phyloP scores from a whole-genome alignment of 2,329 filamentous ascomycete genomes.

The Calonectria honghensis region DNA sequence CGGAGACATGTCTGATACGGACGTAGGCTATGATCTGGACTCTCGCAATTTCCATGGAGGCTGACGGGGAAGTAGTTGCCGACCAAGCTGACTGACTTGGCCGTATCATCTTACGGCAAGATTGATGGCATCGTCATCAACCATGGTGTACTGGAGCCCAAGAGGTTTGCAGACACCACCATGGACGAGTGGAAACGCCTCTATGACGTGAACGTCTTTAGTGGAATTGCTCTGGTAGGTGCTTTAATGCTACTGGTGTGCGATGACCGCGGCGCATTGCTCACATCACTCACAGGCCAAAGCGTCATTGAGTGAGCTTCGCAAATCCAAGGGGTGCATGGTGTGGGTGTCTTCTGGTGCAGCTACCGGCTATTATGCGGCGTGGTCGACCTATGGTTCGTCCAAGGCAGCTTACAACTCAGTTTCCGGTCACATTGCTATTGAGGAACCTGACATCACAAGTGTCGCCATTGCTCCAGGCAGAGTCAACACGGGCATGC shows the following conservation, averaged over 20 bases:
- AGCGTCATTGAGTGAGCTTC: constrained; percentile 81
- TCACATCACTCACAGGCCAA: constrained; percentile 73
- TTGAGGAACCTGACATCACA: constrained; percentile 86
- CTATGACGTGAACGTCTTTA: constrained; percentile 93
- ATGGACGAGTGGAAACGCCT: constrained; percentile 83
- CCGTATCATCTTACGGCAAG: constrained; percentile 79
- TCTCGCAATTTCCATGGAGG: neutral
- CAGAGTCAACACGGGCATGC: constrained; percentile 93
- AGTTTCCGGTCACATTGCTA: constrained; percentile 81
- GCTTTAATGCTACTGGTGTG: no score
- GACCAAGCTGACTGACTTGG: constrained; percentile 77
- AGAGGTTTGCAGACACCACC: constrained; percentile 81
- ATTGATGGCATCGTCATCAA: constrained; percentile 92
- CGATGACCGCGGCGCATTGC: constrained; percentile 26
- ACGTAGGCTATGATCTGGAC: constrained; percentile 60
- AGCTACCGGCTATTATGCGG: constrained; percentile 77
- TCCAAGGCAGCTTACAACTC: constrained; percentile 91
- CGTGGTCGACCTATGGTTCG: constrained; percentile 88
- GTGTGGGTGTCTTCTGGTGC: constrained; percentile 89
- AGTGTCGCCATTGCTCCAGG: constrained; percentile 85
- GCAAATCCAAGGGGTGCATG: constrained; percentile 81
- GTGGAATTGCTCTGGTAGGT: constrained; percentile 84
- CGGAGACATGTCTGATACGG: constrained; percentile 73
- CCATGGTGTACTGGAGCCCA: constrained; percentile 87
- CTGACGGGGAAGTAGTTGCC: constrained; percentile 68